Evolutionary conservation across 768 basidiomycete species (phyloP).

Genomic region (Mycena alexandri): DNA sequence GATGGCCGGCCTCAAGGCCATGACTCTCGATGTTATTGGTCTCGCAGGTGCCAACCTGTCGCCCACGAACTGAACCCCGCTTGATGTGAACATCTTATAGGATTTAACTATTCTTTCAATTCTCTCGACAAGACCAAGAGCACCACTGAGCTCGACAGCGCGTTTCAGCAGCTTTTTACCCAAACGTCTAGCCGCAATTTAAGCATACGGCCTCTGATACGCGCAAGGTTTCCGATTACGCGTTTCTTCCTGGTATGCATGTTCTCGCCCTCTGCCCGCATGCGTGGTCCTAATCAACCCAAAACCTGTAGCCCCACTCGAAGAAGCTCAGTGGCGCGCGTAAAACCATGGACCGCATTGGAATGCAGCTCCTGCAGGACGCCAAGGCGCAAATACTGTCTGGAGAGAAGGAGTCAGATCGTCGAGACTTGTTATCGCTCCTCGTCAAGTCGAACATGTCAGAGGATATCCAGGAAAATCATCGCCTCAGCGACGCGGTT

Average conservation of each 20-base stretch:
- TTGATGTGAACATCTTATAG: not conserved
- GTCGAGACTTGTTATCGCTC: conserved; percentile 58
- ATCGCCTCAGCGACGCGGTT: too few species aligned
- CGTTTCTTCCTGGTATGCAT: conserved; percentile 6
- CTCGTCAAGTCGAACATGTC: conserved; percentile 63
- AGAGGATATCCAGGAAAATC: too few species aligned
- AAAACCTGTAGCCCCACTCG: too few species aligned
- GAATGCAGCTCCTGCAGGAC: conserved; percentile 1
- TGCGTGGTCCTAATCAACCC: too few species aligned
- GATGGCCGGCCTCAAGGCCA: conserved; percentile 56
- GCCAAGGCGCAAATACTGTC: not conserved
- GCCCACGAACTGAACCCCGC: not conserved
- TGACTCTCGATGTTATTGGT: conserved; percentile 59
- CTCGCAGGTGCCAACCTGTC: conserved; percentile 13
- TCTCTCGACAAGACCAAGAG: not conserved
- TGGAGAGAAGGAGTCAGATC: not conserved
- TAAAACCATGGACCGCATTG: conserved; percentile 21
- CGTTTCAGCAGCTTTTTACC: conserved; percentile 10
- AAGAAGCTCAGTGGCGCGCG: too few species aligned
- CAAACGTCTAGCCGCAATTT: not conserved
- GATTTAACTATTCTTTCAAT: conserved; percentile 21
- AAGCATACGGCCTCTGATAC: not conserved
- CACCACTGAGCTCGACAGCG: conserved; percentile 4
- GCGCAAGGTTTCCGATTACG: conserved; percentile 11
- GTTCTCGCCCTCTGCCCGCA: too few species aligned